A percentile compares a stretch with the other conserved stretches of the same genome.
phyloP scores from a whole-genome alignment of 345 rosid genomes.

The Aethionema arabicum region DNA sequence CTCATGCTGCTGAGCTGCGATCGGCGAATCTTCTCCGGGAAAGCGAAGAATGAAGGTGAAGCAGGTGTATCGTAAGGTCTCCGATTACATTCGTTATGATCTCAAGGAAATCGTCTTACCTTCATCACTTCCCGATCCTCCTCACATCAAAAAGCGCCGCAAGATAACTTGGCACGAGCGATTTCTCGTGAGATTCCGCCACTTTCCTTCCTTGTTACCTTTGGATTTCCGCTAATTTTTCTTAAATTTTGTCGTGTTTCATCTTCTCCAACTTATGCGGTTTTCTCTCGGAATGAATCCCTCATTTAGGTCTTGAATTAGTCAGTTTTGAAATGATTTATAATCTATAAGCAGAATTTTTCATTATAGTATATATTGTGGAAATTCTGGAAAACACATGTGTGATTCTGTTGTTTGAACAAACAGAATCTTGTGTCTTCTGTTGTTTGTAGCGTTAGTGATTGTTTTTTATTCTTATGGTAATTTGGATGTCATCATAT shows the following conservation, averaged over 20 bases:
- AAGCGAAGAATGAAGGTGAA: conserved; percentile 54
- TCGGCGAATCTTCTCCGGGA: conserved; percentile 26
- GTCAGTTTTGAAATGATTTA: background rate
- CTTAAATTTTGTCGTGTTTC: background rate
- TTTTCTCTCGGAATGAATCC: background rate
- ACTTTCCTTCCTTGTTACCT: background rate
- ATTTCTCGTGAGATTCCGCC: conserved; percentile 45
- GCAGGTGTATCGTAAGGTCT: conserved; percentile 55
- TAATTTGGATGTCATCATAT: no score
- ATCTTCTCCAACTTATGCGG: background rate
- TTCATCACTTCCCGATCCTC: conserved; percentile 87
- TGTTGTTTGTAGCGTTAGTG: no score
- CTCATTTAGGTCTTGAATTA: background rate
- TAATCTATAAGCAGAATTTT: background rate
- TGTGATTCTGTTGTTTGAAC: conserved; percentile 9
- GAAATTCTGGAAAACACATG: background rate
- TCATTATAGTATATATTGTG: background rate
- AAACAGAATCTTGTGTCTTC: background rate
- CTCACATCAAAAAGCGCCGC: conserved; percentile 68
- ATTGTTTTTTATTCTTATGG: no score
- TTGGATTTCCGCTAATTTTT: background rate
- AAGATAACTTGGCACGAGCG: conserved; percentile 82
- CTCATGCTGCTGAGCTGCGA: background rate
- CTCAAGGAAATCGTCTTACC: conserved; percentile 91
- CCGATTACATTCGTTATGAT: conserved; percentile 73